Base-by-base conservation (phyloP, 176 grass and related monocot species). In the Guadua angustifolia region DNA sequence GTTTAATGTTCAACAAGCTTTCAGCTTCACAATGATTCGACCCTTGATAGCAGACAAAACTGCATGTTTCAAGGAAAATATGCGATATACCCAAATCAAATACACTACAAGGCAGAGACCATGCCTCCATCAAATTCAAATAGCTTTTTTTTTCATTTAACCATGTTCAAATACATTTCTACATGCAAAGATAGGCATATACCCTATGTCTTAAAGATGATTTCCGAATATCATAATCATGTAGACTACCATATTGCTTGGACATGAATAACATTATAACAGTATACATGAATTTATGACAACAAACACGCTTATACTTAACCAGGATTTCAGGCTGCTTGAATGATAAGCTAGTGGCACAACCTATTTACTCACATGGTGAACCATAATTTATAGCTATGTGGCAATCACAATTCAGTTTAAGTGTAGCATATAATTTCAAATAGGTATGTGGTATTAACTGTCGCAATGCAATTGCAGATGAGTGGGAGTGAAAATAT, bases 31-130 rank as follows among this genome's bases (percentile, higher is more conserved):
- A 52, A 26, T 55, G 59, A 71, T 32, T 7, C 57, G 17, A 66
- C 53, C 32, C 81, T 51, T 19, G 3, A 4, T 53, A 65, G 19
- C 14, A 50, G 15, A 65, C 4, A 75, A 53, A 51, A 53, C 29
- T 74, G 38, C 16, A 77, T 76, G 15, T 51, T 64, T 42, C 45
- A 53, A 66, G 6, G 60, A 13, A 66, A 40, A 53, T 21, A 19
- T 51, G 29, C 10, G 25, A 52, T 67, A 80, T 9, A 67, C 22
- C 24, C 63, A 87, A 68, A 68, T 11, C 82, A 79, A 26, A 71
- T 42, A 42, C 12, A 53, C 11, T 53, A 53, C 1, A 38, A 44
- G 8, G 19, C 40, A 71, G 44, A 18, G 5, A 44, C 33, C 11
- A 73, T 78, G 40, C 8, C 40, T 13, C 52, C 29, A 16, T 77